phyloP scores from a whole-genome alignment of 805 yeast genomes.

The Zygosaccharomyces bailii region DNA sequence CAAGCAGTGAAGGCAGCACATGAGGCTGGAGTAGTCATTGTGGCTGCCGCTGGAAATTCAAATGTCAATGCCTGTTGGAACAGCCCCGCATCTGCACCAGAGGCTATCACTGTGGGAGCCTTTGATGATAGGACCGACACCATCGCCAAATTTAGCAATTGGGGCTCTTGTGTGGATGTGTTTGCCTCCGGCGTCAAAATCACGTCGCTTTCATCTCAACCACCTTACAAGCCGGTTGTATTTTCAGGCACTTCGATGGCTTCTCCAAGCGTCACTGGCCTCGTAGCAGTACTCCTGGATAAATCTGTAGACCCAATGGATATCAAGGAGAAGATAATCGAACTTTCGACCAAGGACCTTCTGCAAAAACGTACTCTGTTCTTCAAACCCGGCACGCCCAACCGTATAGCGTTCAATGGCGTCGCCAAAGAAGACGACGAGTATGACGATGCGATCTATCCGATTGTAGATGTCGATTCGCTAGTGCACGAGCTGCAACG shows the following conservation, averaged over 20 bases:
- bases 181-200: conserved; percentile 80
- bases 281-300: conserved; percentile 53
- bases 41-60: conserved; percentile 86
- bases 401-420: conserved; percentile 47
- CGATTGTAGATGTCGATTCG: conserved; percentile 24
- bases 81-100: conserved; percentile 80
- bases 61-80: conserved; percentile 72
- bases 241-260: conserved; percentile 83
- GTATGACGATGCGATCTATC: conserved; percentile 27
- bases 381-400: conserved; percentile 56
- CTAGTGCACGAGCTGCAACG: conserved; percentile 21
- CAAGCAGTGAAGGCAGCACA: conserved; percentile 74
- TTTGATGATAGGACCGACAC: conserved; percentile 69
- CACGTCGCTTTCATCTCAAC: conserved; percentile 46
- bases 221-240: conserved; percentile 20
- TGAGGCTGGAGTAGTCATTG: conserved; percentile 65
- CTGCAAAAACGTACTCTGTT: conserved; percentile 47
- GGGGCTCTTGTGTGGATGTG: conserved; percentile 88
- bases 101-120: conserved; percentile 83
- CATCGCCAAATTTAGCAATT: conserved; percentile 79
- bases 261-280: conserved; percentile 69
- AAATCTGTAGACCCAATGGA: conserved; percentile 46
- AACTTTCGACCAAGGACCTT: conserved; percentile 44
- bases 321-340: conserved; percentile 42
- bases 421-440: conserved; percentile 34